These are phyloP conservation scores for Domatiomyces catenatus DNA, from an alignment of 2,329 filamentous ascomycete species.

Conservation along the genomic window DNA sequence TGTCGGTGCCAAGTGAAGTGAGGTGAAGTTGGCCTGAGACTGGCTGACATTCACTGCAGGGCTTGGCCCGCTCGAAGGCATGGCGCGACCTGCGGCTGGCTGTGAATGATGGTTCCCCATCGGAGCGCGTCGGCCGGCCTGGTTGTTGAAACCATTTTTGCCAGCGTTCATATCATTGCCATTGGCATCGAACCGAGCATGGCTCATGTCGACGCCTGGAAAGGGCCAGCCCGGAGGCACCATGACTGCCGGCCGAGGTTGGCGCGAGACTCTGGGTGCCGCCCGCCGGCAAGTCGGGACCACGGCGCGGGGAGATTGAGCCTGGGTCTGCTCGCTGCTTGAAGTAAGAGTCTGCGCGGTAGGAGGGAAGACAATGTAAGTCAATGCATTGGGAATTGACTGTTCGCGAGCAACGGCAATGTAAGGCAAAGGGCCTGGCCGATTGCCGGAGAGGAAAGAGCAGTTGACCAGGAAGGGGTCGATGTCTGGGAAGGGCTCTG, in stretches of 20 bases:
- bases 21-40: neutral
- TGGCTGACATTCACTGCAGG: neutral
- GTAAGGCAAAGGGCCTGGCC: neutral
- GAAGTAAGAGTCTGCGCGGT: neutral
- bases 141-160: neutral
- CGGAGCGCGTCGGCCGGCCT: neutral
- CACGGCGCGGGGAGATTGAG: too few species aligned
- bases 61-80: neutral
- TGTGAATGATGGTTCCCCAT: neutral
- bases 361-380: neutral
- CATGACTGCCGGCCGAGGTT: neutral
- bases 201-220: neutral
- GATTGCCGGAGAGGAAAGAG: neutral
- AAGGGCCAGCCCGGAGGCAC: neutral
- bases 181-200: neutral
- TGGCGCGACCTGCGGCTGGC: neutral
- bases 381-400: neutral
- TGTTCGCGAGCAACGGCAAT: neutral
- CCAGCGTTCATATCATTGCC: neutral
- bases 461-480: neutral
- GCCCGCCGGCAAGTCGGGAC: too few species aligned
- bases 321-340: neutral
- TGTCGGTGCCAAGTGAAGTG: neutral
- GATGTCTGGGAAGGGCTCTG: conserved; percentile 3
- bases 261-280: neutral